Base-by-base conservation (phyloP, 768 basidiomycete genomes). In the Atractiella rhizophila region DNA sequence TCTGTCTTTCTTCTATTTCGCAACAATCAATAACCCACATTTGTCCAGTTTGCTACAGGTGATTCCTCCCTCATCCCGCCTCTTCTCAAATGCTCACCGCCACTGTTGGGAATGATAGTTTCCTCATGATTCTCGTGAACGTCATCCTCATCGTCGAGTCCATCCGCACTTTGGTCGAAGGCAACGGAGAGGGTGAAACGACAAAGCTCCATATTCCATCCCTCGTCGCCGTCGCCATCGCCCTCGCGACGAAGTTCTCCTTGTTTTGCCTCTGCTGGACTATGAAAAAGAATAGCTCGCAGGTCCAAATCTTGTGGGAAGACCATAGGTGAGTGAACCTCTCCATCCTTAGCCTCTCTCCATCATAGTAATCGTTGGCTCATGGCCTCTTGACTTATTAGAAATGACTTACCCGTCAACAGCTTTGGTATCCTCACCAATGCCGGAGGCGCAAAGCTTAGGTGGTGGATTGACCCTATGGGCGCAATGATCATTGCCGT, bases 221-320 rank as follows among this genome's bases (percentile, higher is more conserved):
- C 4, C 5, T 38, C 3, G 27, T 37, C 5, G 31, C 39, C 4
- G 13, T 28, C 5, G 37, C 19, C 20, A 28, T 19, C 23, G 24
- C 21, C n/a, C 19, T 34, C 28, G 40, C 36, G 36, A 37, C 37
- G 21, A 98, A 98, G 59, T 65, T 82, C 34, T 32, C 73, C 0
- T 68, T 98, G 31, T 96, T 96, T 62, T 28, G 83, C 4, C 91
- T 83, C 60, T 85, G 85, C 57, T 70, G 63, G 52, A 66, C 78
- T 3, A 66, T 88, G 33, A 71, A 80, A 23, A 67, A 66, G 25
- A 70, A 69, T 48, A 83, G 78, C 5, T 85, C 79, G 51, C 91
- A 98, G 59, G 88, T 98, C 2, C 69, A 70, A 34, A 71, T 91
- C n/a, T 67, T 91, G 23, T 94, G 82, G 83, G 80, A 91, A 58